These are phyloP conservation scores for Phylloporus sp. DNA, from an alignment of 768 basidiomycete genomes.

Conservation along the genomic window DNA sequence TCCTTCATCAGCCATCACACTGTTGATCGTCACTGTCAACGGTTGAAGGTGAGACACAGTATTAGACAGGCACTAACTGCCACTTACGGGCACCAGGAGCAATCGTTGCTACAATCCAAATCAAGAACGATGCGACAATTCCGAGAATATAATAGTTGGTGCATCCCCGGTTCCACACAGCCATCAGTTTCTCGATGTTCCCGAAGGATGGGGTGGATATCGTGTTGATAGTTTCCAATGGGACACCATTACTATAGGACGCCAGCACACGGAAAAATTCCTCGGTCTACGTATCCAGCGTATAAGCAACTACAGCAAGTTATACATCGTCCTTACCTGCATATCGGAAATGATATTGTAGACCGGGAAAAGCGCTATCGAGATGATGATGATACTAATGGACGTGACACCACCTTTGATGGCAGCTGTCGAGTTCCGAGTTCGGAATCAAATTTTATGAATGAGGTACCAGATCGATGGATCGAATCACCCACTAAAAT, in stretches of 20 bases:
- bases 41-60: neutral
- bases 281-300: conserved; percentile 14
- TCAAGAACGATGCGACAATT: conserved; percentile 16
- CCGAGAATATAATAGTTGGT: conserved; percentile 23
- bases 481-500: conserved; percentile 14
- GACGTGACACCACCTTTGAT: conserved; percentile 29
- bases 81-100: conserved; percentile 27
- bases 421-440: conserved; percentile 10
- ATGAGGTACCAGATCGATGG: neutral
- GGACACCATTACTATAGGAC: conserved; percentile 17
- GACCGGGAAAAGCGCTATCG: conserved; percentile 27
- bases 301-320: neutral
- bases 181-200: conserved; percentile 6
- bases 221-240: conserved; percentile 18
- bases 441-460: neutral
- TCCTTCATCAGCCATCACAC: conserved; percentile 18
- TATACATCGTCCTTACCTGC: conserved; percentile 6
- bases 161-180: conserved; percentile 15
- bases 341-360: conserved; percentile 13
- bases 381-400: conserved; percentile 27
- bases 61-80: neutral
- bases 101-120: conserved; percentile 16
- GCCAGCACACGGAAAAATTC: conserved; percentile 27
- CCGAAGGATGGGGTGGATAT: conserved; percentile 25
- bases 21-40: conserved; percentile 18